These are phyloP conservation scores for Chytriomyces confervae DNA, from an alignment of 192 early-diverging fungal species.

Conservation along the genomic window DNA sequence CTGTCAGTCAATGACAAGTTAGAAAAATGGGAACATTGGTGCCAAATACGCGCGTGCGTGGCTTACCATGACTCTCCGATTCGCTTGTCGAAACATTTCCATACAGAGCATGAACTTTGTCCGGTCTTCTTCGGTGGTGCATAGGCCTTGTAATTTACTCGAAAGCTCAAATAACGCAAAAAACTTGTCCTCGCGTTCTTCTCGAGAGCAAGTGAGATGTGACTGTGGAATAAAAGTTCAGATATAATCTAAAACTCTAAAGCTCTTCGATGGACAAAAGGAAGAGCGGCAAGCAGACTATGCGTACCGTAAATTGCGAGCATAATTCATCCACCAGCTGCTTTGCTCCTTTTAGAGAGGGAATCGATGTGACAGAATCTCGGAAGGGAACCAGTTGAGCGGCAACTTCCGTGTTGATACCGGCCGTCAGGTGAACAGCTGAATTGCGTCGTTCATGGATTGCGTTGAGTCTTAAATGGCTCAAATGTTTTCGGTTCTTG, in stretches of 20 bases:
- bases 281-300: too few species aligned
- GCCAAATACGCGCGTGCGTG: too few species aligned
- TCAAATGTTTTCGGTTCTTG: slow-evolving; percentile 1
- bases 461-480: not conserved
- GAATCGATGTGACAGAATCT: slow-evolving; percentile 1
- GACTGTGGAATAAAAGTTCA: not conserved
- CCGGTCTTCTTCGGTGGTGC: slow-evolving; percentile 23
- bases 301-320: not conserved
- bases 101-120: slow-evolving; percentile 19
- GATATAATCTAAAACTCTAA: too few species aligned
- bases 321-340: slow-evolving; percentile 26
- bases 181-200: slow-evolving; percentile 17
- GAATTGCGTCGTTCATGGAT: not conserved
- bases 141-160: slow-evolving; percentile 11
- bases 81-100: slow-evolving; percentile 18
- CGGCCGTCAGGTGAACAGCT: not conserved
- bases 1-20: too few species aligned
- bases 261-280: too few species aligned
- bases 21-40: too few species aligned
- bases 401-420: not conserved
- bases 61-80: not conserved
- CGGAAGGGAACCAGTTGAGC: slow-evolving; percentile 14
- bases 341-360: not conserved
- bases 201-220: not conserved
- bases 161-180: slow-evolving; percentile 13